A percentile compares a stretch with the other conserved stretches of the same genome.
phyloP scores from a whole-genome alignment of 164 flowering plant genomes.

The Vitis rotundifolia region DNA sequence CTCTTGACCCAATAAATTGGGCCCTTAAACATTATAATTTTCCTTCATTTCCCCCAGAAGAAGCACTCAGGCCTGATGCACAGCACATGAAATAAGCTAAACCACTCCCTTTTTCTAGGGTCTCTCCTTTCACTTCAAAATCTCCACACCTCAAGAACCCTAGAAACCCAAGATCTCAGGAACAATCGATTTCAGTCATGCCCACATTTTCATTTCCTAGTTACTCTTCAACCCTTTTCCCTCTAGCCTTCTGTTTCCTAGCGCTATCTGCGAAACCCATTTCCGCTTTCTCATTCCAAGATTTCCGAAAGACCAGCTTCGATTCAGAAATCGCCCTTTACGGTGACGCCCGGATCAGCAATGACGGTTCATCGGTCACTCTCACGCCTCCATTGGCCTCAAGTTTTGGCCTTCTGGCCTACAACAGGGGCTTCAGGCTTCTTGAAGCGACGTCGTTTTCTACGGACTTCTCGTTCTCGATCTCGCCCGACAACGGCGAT shows the following conservation, averaged over 20 bases:
- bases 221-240: not conserved
- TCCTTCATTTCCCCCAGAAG: too few relatives aligned
- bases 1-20: too few relatives aligned
- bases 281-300: constrained; percentile 5
- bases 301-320: constrained; percentile 8
- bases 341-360: constrained; percentile 29
- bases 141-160: too few relatives aligned
- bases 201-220: not conserved
- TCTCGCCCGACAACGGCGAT: constrained; percentile 23
- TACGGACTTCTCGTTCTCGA: constrained; percentile 29
- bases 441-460: constrained; percentile 25
- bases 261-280: constrained; percentile 2
- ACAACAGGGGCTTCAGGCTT: constrained; percentile 16
- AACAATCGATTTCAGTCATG: not conserved
- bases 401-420: constrained; percentile 24
- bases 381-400: constrained; percentile 16
- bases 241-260: not conserved
- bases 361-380: constrained; percentile 12
- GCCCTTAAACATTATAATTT: too few relatives aligned
- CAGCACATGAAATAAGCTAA: too few relatives aligned
- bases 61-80: too few relatives aligned
- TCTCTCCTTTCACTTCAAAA: too few relatives aligned
- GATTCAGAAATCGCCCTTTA: constrained; percentile 19
- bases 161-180: too few relatives aligned
- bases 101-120: too few relatives aligned